phyloP scores from a whole-genome alignment of 176 grass and related monocot species.

The Oryza longistaminata region DNA sequence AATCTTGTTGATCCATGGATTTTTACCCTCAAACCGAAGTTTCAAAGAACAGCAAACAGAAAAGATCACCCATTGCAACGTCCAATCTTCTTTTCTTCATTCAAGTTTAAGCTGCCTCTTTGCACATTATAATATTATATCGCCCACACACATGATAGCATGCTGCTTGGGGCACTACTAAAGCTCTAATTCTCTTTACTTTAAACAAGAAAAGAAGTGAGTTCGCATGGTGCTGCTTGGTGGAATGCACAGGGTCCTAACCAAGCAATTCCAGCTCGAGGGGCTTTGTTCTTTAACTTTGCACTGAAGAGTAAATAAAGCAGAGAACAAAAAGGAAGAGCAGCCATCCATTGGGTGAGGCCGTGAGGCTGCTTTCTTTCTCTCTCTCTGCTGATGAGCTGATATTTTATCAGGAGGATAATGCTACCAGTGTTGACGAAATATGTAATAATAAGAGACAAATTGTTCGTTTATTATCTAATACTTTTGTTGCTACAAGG shows the following conservation, averaged over 20 bases:
- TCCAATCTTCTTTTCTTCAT: conserved; percentile 11
- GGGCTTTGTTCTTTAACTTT: conserved; percentile 62
- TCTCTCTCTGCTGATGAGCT: neutral
- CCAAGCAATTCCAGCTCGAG: conserved; percentile 36
- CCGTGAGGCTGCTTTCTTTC: conserved; percentile 40
- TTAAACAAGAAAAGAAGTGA: conserved; percentile 50
- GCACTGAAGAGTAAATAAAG: conserved; percentile 37
- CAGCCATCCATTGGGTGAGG: conserved; percentile 17
- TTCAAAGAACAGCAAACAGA: conserved; percentile 39
- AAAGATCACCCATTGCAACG: conserved; percentile 21
- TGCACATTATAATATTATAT: conserved; percentile 29
- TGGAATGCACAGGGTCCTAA: conserved; percentile 51
- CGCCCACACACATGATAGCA: conserved; percentile 43
- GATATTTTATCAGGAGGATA: neutral
- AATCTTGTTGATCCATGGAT: conserved; percentile 17
- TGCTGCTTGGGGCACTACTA: conserved; percentile 50
- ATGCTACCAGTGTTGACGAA: too few species aligned
- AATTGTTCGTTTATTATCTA: too few species aligned
- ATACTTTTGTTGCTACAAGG: too few species aligned
- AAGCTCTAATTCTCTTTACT: conserved; percentile 53
- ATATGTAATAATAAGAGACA: too few species aligned
- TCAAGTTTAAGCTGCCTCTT: conserved; percentile 18
- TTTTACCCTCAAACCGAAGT: conserved; percentile 29
- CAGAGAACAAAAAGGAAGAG: conserved; percentile 29
- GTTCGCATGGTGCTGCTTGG: conserved; percentile 24